phyloP scores from a whole-genome alignment of 192 early-diverging fungal genomes.

The Entrophospora sp. region DNA sequence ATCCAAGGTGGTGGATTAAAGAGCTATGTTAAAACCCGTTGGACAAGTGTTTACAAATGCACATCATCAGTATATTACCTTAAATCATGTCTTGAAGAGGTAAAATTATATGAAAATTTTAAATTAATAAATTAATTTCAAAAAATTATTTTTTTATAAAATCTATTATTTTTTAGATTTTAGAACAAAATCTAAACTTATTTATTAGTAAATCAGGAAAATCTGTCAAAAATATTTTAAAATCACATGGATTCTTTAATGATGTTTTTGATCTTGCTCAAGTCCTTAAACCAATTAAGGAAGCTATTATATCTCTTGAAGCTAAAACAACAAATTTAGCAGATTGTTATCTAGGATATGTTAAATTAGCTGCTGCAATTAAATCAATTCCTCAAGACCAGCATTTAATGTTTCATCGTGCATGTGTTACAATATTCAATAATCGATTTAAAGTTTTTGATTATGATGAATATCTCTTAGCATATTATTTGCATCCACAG shows the following conservation, averaged over 20 bases:
- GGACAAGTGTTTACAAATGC: background rate
- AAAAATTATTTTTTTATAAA: background rate
- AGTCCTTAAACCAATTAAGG: no score
- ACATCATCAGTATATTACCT: background rate
- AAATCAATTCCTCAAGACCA: background rate
- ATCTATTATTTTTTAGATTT: background rate
- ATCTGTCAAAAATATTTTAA: background rate
- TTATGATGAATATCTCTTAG: constrained; percentile 4
- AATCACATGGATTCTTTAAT: background rate
- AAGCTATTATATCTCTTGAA: no score
- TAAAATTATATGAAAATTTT: background rate
- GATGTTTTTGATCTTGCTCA: no score
- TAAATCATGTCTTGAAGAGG: background rate
- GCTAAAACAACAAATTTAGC: no score
- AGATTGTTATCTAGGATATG: no score
- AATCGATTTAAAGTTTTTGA: background rate
- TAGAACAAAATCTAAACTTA: background rate
- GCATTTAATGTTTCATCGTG: no score
- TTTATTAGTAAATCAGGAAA: background rate
- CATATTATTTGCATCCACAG: background rate
- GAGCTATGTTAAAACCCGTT: background rate
- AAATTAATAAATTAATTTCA: background rate
- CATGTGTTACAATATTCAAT: no score
- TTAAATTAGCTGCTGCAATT: no score
- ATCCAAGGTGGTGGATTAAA: background rate